phyloP scores from a whole-genome alignment of 306 rosid genomes.

The Herpetospermum pedunculosum region DNA sequence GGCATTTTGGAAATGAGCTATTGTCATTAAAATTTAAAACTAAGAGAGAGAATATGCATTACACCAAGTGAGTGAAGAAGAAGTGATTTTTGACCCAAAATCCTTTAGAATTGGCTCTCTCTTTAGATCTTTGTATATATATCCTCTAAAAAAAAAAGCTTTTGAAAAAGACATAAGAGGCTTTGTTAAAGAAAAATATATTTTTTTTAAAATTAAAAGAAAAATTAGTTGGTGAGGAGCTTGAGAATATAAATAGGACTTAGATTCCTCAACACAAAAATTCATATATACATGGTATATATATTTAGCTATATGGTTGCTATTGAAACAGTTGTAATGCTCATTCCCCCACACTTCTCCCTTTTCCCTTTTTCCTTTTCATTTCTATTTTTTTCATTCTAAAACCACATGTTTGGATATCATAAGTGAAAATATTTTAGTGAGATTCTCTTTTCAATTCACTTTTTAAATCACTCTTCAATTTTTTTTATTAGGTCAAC shows the following conservation, averaged over 20 bases:
- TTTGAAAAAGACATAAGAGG: not conserved
- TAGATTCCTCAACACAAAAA: constrained; percentile 2
- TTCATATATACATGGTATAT: not conserved
- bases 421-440: not conserved
- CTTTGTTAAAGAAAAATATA: not conserved
- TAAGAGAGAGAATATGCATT: not conserved
- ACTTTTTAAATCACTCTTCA: too few relatives aligned
- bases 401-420: not conserved
- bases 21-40: not conserved
- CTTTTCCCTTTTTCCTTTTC: not conserved
- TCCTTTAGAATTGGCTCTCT: not conserved
- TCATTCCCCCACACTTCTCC: not conserved
- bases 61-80: not conserved
- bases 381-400: not conserved
- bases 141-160: not conserved
- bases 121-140: not conserved
- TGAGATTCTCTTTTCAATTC: not conserved
- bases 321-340: not conserved
- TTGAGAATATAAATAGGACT: not conserved
- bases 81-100: not conserved
- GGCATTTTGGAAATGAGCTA: not conserved
- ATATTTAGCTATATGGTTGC: not conserved
- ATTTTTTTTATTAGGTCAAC: too few relatives aligned
- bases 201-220: not conserved
- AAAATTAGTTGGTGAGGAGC: not conserved